phyloP scores from a whole-genome alignment of 768 basidiomycete species.

The Ramaria sp. region DNA sequence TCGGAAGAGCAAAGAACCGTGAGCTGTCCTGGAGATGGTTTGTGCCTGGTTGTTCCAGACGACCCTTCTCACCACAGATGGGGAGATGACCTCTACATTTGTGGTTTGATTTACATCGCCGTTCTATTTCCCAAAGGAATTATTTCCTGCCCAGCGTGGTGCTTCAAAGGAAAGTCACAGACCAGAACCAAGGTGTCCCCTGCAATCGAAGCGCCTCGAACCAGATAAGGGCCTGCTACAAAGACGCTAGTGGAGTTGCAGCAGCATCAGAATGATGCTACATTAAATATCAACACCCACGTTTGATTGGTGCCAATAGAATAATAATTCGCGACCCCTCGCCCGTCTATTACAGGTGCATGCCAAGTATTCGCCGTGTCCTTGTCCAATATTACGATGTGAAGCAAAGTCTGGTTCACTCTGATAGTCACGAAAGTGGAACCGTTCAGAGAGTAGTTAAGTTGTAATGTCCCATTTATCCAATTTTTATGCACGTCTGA shows the following conservation, averaged over 20 bases:
- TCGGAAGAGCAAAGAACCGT: slow-evolving; percentile 22
- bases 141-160: no score
- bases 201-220: slow-evolving; percentile 41
- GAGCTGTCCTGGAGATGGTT: slow-evolving; percentile 17
- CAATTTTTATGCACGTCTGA: slow-evolving; percentile 24
- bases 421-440: slow-evolving; percentile 26
- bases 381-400: slow-evolving; percentile 33
- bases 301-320: slow-evolving; percentile 34
- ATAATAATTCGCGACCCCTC: slow-evolving; percentile 30
- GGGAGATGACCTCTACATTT: slow-evolving; percentile 31
- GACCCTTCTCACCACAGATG: slow-evolving; percentile 23
- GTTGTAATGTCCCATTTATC: slow-evolving; percentile 26
- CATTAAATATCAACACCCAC: slow-evolving; percentile 15
- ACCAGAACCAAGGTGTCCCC: slow-evolving; percentile 29
- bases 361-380: slow-evolving; percentile 37
- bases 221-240: slow-evolving; percentile 54
- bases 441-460: slow-evolving; percentile 27
- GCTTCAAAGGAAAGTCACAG: slow-evolving; percentile 2
- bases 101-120: slow-evolving; percentile 43
- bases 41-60: slow-evolving; percentile 31
- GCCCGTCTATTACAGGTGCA: slow-evolving; percentile 32
- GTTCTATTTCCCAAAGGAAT: no score
- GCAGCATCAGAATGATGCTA: neutral
- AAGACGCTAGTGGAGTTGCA: slow-evolving; percentile 22
- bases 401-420: slow-evolving; percentile 18